Evolutionary conservation across 805 yeast genomes (phyloP).

Genomic region (Wickerhamiella bombiphila): DNA sequence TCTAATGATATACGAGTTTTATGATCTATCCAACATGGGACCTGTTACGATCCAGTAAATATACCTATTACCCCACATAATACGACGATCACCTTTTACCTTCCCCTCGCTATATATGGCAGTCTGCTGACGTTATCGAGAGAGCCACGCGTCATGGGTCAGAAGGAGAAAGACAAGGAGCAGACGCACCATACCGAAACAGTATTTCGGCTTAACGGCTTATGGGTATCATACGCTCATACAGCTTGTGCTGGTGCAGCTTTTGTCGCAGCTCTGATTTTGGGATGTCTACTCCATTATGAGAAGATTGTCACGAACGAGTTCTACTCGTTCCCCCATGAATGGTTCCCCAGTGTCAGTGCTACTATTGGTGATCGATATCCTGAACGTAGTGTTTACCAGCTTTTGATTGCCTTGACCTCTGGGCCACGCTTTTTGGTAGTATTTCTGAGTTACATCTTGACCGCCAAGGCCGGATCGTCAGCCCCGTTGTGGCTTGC

Average conservation of each 20-base stretch:
- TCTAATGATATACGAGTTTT: not conserved
- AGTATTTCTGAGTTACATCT: slow-evolving; percentile 35
- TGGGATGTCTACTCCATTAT: slow-evolving; percentile 69
- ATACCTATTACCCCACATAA: too few relatives aligned
- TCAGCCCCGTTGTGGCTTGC: slow-evolving; percentile 25
- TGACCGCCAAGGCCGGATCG: slow-evolving; percentile 23
- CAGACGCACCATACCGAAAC: too few relatives aligned
- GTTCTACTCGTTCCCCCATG: slow-evolving; percentile 83
- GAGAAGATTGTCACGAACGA: slow-evolving; percentile 80
- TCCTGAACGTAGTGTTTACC: slow-evolving; percentile 89
- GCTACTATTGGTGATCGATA: slow-evolving; percentile 95
- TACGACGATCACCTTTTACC: too few relatives aligned
- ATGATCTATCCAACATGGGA: too few relatives aligned
- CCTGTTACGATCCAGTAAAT: too few relatives aligned
- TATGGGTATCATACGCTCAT: slow-evolving; percentile 56
- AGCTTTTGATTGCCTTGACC: slow-evolving; percentile 79
- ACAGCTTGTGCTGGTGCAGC: slow-evolving; percentile 59
- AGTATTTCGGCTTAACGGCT: slow-evolving; percentile 29
- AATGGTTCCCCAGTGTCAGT: slow-evolving; percentile 96
- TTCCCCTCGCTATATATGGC: too few relatives aligned
- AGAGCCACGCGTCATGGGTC: not conserved
- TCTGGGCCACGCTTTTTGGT: slow-evolving; percentile 81
- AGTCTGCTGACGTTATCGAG: too few relatives aligned
- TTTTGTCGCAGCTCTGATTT: slow-evolving; percentile 55
- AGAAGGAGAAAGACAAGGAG: not conserved